These are phyloP conservation scores for Aspergillus sp. DNA, from an alignment of 2,329 filamentous ascomycete genomes.

Conservation along the genomic window DNA sequence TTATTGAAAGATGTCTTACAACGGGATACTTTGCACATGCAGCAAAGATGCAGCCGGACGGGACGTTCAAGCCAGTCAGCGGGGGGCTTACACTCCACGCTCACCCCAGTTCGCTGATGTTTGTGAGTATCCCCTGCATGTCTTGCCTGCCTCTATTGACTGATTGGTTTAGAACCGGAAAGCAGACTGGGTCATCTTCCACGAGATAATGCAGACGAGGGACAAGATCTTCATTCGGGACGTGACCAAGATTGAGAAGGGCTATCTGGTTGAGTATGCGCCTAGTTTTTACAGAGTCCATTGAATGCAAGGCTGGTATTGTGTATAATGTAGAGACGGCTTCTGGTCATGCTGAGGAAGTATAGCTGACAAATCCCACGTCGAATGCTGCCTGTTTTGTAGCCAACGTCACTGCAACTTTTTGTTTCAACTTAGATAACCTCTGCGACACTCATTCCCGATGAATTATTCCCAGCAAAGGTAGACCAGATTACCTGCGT, in stretches of 20 bases:
- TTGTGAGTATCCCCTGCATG: conserved; percentile 41
- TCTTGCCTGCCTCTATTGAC: conserved; percentile 4
- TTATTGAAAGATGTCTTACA: conserved; percentile 75
- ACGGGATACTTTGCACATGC: conserved; percentile 89
- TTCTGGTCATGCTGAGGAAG: too few species aligned
- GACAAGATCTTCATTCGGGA: conserved; percentile 86
- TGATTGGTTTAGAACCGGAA: conserved; percentile 59
- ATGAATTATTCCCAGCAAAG: too few species aligned
- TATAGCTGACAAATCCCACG: too few species aligned
- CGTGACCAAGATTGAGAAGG: conserved; percentile 84
- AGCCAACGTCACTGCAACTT: too few species aligned
- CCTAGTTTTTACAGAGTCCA: conserved; percentile 66
- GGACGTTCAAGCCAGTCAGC: conserved; percentile 76
- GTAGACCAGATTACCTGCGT: too few species aligned
- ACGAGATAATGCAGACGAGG: conserved; percentile 82
- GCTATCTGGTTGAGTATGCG: conserved; percentile 85
- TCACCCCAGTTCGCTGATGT: conserved; percentile 88
- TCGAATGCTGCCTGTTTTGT: too few species aligned
- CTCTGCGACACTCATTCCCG: too few species aligned
- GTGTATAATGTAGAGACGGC: too few species aligned
- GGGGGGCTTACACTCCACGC: conserved; percentile 70
- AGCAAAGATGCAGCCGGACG: conserved; percentile 87
- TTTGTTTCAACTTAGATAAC: too few species aligned
- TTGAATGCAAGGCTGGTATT: too few species aligned
- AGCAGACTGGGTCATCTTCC: conserved; percentile 92